Percentiles rank a stretch among this genome's conserved stretches.
phyloP scores from a whole-genome alignment of 1,139 yeast genomes.

The Kluyveromyces sp. region DNA sequence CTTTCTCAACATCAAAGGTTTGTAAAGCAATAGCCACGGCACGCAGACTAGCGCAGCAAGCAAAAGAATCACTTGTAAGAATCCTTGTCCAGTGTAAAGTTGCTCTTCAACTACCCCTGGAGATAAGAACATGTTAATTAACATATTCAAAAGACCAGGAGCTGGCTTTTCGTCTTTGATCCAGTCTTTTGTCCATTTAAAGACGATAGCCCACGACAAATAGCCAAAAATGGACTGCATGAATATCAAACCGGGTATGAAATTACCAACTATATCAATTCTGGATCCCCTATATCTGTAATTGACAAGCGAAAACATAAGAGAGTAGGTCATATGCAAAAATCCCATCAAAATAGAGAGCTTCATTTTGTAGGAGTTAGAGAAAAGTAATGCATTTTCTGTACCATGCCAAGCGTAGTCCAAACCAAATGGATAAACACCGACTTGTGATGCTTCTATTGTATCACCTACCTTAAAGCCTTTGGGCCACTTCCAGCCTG shows the following conservation, averaged over 20 bases:
- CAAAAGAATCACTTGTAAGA: constrained; percentile 53
- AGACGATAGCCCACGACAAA: constrained; percentile 60
- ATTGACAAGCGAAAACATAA: constrained; percentile 60
- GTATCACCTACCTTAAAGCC: constrained; percentile 52
- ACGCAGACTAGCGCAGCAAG: constrained; percentile 63
- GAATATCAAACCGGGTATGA: constrained; percentile 69
- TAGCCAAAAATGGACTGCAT: constrained; percentile 84
- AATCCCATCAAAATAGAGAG: constrained; percentile 75
- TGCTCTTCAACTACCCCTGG: constrained; percentile 69
- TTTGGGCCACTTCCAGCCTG: constrained; percentile 75
- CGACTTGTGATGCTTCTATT: constrained; percentile 47
- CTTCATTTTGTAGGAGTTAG: constrained; percentile 79
- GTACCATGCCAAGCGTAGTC: constrained; percentile 82
- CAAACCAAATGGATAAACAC: constrained; percentile 60
- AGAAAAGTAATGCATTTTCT: constrained; percentile 64
- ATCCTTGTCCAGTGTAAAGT: constrained; percentile 56
- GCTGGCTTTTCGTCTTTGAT: constrained; percentile 59
- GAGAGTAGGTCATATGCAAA: constrained; percentile 70
- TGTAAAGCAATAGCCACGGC: constrained; percentile 64
- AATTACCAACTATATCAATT: constrained; percentile 69
- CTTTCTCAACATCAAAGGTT: constrained; percentile 46
- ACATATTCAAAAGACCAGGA: constrained; percentile 74
- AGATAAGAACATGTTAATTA: constrained; percentile 71
- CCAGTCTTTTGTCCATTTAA: constrained; percentile 80
- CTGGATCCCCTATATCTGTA: constrained; percentile 49